These are phyloP conservation scores for Colletotrichum musae DNA, from an alignment of 2,329 filamentous ascomycete species.

Conservation along the genomic window DNA sequence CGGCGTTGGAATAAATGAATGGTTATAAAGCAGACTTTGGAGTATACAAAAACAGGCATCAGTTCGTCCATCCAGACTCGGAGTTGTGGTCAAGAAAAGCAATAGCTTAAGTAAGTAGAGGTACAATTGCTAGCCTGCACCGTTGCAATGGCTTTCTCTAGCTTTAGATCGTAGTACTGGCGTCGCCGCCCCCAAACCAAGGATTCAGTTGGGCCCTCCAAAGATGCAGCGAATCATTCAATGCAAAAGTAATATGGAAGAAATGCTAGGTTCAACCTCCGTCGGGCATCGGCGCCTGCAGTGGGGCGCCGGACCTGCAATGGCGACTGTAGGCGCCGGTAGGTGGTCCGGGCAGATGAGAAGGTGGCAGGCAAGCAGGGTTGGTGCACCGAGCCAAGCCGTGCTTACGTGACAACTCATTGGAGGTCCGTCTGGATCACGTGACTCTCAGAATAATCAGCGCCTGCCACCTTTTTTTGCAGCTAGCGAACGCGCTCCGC, in stretches of 20 bases:
- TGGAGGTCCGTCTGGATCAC: conserved; percentile 2
- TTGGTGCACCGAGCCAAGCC: conserved; percentile 7
- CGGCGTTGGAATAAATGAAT: conserved; percentile 38
- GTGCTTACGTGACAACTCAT: conserved; percentile 33
- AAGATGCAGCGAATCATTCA: conserved; percentile 16
- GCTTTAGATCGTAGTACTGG: not conserved
- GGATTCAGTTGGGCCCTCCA: too few relatives aligned
- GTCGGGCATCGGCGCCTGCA: conserved; percentile 12
- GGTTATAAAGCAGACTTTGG: too few relatives aligned
- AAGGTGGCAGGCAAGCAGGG: not conserved
- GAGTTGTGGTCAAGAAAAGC: conserved; percentile 14
- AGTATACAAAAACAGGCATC: not conserved
- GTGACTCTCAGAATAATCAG: conserved; percentile 21
- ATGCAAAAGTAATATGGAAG: conserved; percentile 7
- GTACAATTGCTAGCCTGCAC: not conserved
- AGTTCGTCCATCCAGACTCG: not conserved
- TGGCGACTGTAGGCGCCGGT: too few relatives aligned
- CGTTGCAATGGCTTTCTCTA: conserved; percentile 11
- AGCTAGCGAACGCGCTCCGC: conserved; percentile 33
- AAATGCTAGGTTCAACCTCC: not conserved
- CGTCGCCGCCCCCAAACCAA: not conserved
- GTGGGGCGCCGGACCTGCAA: not conserved
- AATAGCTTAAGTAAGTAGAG: not conserved
- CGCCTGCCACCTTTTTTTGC: conserved; percentile 23
- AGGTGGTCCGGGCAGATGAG: not conserved